Percentiles rank a stretch among this genome's conserved stretches.
phyloP scores from a whole-genome alignment of 1,139 yeast genomes.

The Komagataea norvegica region DNA sequence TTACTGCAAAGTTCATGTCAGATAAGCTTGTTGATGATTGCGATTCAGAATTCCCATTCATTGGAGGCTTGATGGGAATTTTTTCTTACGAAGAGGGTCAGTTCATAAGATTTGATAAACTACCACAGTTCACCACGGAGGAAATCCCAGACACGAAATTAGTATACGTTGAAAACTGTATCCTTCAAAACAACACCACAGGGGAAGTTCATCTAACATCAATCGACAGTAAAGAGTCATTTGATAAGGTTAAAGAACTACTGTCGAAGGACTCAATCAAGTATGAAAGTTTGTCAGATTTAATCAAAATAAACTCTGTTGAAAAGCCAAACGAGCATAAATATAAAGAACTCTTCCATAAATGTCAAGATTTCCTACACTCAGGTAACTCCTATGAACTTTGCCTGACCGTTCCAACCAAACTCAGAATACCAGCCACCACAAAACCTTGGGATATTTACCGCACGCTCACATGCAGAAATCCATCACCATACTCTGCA shows the following conservation, averaged over 20 bases:
- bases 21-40: constrained; percentile 5
- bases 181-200: constrained; percentile 36
- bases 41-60: constrained; percentile 52
- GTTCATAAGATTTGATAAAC: constrained; percentile 34
- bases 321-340: constrained; percentile 49
- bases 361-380: constrained; percentile 65
- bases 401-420: constrained; percentile 80
- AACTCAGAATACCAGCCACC: constrained; percentile 43
- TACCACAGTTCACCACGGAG: constrained; percentile 31
- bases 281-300: not conserved
- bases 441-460: constrained; percentile 75
- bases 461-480: constrained; percentile 60
- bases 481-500: constrained; percentile 93
- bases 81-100: constrained; percentile 84
- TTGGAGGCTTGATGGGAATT: constrained; percentile 86
- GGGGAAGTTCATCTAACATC: constrained; percentile 54
- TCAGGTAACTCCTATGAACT: constrained; percentile 93
- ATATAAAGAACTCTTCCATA: constrained; percentile 52
- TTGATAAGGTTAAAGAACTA: constrained; percentile 8
- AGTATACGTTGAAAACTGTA: constrained; percentile 62
- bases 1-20: constrained; percentile 48
- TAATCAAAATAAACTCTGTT: constrained; percentile 31
- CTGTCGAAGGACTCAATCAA: not conserved
- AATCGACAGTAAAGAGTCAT: constrained; percentile 25
- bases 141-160: constrained; percentile 68